Evolutionary conservation across 768 basidiomycete genomes (phyloP).

Genomic region (Phallus indusiatus): DNA sequence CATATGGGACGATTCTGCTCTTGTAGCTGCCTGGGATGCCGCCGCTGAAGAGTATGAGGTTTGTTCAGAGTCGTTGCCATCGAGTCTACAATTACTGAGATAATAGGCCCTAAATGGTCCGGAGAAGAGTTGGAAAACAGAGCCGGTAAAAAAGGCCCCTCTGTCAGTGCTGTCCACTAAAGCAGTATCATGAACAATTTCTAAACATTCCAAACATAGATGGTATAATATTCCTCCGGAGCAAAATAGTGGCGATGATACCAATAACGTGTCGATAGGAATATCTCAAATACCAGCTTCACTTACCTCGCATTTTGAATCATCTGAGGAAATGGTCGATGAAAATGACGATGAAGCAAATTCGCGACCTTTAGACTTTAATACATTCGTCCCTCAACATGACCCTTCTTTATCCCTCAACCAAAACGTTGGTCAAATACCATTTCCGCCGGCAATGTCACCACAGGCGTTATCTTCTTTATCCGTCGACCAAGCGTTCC

Average conservation of each 20-base stretch:
- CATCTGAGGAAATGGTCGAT: not conserved
- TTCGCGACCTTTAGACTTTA: slow-evolving; percentile 57
- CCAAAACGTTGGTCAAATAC: not conserved
- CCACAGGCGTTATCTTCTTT: slow-evolving; percentile 31
- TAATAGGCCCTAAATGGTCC: slow-evolving; percentile 54
- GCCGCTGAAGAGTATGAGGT: slow-evolving; percentile 76
- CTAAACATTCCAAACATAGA: slow-evolving; percentile 25
- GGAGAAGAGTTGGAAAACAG: slow-evolving; percentile 63
- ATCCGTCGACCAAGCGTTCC: slow-evolving; percentile 67
- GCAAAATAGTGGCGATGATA: slow-evolving; percentile 3
- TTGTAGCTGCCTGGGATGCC: slow-evolving; percentile 78
- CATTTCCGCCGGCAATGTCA: slow-evolving; percentile 1
- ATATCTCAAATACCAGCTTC: slow-evolving; percentile 1
- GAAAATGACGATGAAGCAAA: slow-evolving; percentile 22
- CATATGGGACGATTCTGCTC: slow-evolving; percentile 80
- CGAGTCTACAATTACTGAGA: not conserved
- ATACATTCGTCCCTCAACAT: slow-evolving; percentile 61
- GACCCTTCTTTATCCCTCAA: slow-evolving; percentile 48
- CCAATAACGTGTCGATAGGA: not conserved
- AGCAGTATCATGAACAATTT: slow-evolving; percentile 6
- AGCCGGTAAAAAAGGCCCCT: slow-evolving; percentile 61
- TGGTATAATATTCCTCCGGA: slow-evolving; percentile 65
- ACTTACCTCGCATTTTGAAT: not conserved
- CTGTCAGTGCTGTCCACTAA: slow-evolving; percentile 40
- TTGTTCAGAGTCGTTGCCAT: not conserved